Evolutionary conservation across 192 early-diverging fungal species (phyloP).

Genomic region (Coemansia sp.): DNA sequence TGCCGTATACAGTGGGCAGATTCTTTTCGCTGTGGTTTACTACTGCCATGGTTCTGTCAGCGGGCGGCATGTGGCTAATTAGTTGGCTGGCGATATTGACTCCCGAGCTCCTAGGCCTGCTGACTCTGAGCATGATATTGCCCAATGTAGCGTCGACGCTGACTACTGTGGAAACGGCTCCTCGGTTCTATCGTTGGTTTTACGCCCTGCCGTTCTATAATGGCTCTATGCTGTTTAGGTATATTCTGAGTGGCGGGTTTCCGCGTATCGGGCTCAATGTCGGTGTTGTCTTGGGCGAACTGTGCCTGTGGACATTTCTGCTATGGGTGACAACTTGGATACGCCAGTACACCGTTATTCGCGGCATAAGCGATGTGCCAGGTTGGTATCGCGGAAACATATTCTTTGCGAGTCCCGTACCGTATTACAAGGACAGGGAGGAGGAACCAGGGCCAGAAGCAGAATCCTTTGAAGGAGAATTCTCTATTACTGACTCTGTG

Average conservation of each 20-base stretch:
- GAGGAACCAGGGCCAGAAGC: neutral
- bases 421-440: slow-evolving; percentile 19
- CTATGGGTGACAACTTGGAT: slow-evolving; percentile 31
- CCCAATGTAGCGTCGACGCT: slow-evolving; percentile 44
- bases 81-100: slow-evolving; percentile 24
- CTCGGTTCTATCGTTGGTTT: slow-evolving; percentile 41
- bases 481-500: slow-evolving; percentile 1
- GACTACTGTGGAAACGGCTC: slow-evolving; percentile 41
- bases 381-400: slow-evolving; percentile 28
- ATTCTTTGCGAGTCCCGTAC: slow-evolving; percentile 23
- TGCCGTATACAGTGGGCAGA: slow-evolving; percentile 19
- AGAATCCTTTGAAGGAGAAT: neutral
- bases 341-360: slow-evolving; percentile 13
- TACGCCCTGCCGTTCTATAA: slow-evolving; percentile 56
- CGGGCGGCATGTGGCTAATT: slow-evolving; percentile 25
- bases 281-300: slow-evolving; percentile 50
- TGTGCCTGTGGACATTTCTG: slow-evolving; percentile 18
- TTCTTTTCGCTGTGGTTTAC: slow-evolving; percentile 40
- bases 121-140: slow-evolving; percentile 15
- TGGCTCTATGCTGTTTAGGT: slow-evolving; percentile 41
- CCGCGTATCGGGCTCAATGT: slow-evolving; percentile 36
- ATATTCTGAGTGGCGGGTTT: slow-evolving; percentile 47
- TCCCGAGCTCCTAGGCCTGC: slow-evolving; percentile 23
- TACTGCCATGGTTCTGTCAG: neutral
- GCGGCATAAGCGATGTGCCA: slow-evolving; percentile 15